Evolutionary conservation across 306 rosid genomes (phyloP).

Genomic region (Fragaria iinumae): DNA sequence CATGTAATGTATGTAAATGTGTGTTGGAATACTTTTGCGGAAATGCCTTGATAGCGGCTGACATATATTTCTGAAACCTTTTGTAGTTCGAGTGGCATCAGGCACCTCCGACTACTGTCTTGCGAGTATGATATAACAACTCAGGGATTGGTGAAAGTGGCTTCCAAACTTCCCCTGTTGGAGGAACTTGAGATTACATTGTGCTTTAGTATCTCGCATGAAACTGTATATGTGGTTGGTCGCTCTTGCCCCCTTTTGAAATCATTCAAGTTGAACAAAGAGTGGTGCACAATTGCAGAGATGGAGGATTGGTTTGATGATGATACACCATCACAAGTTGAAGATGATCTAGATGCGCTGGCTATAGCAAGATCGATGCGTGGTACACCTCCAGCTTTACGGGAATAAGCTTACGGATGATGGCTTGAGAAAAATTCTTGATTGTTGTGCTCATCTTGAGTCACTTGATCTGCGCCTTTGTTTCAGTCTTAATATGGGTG

Average conservation of each 20-base stretch:
- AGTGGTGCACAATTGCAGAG: neutral
- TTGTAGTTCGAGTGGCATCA: neutral
- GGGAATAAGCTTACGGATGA: constrained; percentile 52
- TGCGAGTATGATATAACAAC: neutral
- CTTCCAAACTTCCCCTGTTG: neutral
- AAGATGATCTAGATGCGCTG: constrained; percentile 37
- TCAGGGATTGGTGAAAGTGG: neutral
- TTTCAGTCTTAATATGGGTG: constrained; percentile 38
- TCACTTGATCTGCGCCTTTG: constrained; percentile 64
- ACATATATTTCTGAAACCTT: neutral
- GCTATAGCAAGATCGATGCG: constrained; percentile 52
- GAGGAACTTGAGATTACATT: neutral
- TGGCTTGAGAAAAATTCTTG: constrained; percentile 59
- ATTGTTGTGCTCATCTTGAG: constrained; percentile 61
- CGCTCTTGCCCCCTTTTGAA: neutral
- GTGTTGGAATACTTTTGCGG: too few relatives aligned
- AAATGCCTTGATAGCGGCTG: neutral
- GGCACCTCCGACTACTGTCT: neutral
- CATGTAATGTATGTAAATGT: too few relatives aligned
- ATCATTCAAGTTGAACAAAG: too few relatives aligned
- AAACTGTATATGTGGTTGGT: neutral
- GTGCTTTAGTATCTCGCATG: neutral
- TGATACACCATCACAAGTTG: neutral
- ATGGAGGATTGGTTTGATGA: neutral
- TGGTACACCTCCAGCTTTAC: constrained; percentile 49